Base-by-base conservation (phyloP, 495 filamentous ascomycete genomes). In the Xanthoparmelia taractica region DNA sequence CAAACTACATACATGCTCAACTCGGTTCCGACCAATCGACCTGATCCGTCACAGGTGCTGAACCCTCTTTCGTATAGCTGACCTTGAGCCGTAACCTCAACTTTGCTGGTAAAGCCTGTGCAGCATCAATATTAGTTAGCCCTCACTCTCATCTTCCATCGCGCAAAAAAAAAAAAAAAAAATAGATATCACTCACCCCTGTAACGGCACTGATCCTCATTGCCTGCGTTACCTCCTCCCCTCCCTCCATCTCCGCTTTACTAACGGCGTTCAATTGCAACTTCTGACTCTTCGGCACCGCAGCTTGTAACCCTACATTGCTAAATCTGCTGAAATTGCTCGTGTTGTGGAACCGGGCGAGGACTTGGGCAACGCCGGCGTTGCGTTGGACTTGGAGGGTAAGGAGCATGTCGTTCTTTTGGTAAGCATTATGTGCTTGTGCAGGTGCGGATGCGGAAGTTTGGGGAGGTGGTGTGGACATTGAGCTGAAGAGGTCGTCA, bases 271-370 rank as follows among this genome's bases (percentile, higher is more conserved):
- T 87, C 57, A 98, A 77, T 73, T 96, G 90, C 65, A 98, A 73
- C 69, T 90, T 93, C 75, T 97, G 95, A 41, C 86, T 91, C 77
- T 96, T 97, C 8, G 94, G 95, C 65, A 97, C 94, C 7, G 94
- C 94, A 55, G 92, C 95, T 74, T 97, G 95, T 59, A 98, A 71
- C 8, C 85, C 86, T 23, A 97, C 88, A 40, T 77, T 81, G 20
- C 84, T 80, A 55, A 97, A 80, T n/a, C 74, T 70, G 34, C 78
- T 78, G 58, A 85, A 84, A 59, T 81, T 82, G 18, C 85, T 87
- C 2, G 75, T 79, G 72, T 97, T 97, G 18, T 80, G 79, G 82
- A 98, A 97, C 8, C 88, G 84, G 23, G 91, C 90, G 34, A 87
- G 76, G 12, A 96, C 85, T 70, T 96, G 91, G 25, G 79, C 80